These are phyloP conservation scores for Populus deltoides DNA, from an alignment of 345 rosid species.

Conservation along the genomic window DNA sequence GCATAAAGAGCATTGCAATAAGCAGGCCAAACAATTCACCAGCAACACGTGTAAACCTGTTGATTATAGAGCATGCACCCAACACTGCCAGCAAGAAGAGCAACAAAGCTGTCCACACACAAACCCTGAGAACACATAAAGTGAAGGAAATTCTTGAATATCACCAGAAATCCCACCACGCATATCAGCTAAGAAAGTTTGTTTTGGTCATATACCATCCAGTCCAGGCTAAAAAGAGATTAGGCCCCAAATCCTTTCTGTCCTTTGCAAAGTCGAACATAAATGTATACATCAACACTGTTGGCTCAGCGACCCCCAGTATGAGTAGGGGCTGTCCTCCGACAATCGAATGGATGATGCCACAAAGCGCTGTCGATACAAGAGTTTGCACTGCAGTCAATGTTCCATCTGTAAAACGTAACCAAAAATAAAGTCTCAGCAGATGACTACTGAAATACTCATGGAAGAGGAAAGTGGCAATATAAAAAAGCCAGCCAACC, in stretches of 20 bases:
- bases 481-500: constrained; percentile 33
- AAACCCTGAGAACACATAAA: constrained; percentile 55
- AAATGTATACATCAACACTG: constrained; percentile 94
- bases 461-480: not conserved
- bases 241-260: constrained; percentile 69
- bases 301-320: constrained; percentile 98
- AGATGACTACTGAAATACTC: constrained; percentile 2
- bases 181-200: constrained; percentile 1
- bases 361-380: constrained; percentile 90
- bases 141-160: constrained; percentile 5
- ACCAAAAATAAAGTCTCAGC: constrained; percentile 6
- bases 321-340: constrained; percentile 94
- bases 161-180: constrained; percentile 1
- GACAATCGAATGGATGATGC: constrained; percentile 71
- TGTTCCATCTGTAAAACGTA: constrained; percentile 56
- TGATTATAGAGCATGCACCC: constrained; percentile 92
- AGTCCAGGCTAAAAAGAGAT: constrained; percentile 87
- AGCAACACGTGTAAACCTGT: constrained; percentile 86
- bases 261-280: constrained; percentile 86
- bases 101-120: constrained; percentile 89
- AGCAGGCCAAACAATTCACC: constrained; percentile 93
- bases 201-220: constrained; percentile 62
- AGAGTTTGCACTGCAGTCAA: constrained; percentile 89
- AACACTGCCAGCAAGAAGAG: constrained; percentile 77
- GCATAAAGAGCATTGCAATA: constrained; percentile 92